Evolutionary conservation across 2,329 filamentous ascomycete species (phyloP).

Genomic region (Thermoascus crustaceus): DNA sequence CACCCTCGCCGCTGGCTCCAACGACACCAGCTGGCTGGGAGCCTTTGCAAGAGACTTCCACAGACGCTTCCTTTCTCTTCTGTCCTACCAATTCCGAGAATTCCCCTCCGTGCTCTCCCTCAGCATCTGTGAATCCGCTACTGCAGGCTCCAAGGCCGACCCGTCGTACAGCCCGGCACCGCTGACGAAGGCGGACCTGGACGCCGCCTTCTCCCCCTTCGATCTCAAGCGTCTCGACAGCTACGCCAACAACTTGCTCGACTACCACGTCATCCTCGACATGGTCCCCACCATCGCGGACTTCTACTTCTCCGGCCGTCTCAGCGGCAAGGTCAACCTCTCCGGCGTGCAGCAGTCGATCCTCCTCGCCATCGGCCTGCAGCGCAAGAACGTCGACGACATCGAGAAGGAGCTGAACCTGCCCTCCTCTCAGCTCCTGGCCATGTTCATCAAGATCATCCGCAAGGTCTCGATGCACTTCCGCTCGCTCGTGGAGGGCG

Average conservation of each 20-base stretch:
- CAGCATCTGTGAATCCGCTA: conserved; percentile 80
- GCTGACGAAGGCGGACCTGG: conserved; percentile 67
- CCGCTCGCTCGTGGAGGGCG: conserved; percentile 62
- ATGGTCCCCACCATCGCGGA: conserved; percentile 74
- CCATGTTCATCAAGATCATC: conserved; percentile 96
- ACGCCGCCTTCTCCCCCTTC: conserved; percentile 73
- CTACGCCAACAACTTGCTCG: conserved; percentile 93
- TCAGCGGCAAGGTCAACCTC: conserved; percentile 60
- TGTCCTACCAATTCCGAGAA: conserved; percentile 84
- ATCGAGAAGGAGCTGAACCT: conserved; percentile 72
- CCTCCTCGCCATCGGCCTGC: conserved; percentile 80
- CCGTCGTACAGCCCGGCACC: conserved; percentile 44
- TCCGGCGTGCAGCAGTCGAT: conserved; percentile 79
- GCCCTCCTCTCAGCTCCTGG: conserved; percentile 69
- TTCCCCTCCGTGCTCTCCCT: conserved; percentile 74
- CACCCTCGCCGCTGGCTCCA: conserved; percentile 53
- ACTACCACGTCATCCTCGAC: conserved; percentile 95
- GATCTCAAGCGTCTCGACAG: conserved; percentile 92
- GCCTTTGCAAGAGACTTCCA: conserved; percentile 93
- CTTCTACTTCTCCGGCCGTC: conserved; percentile 74
- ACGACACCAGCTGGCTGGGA: conserved; percentile 75
- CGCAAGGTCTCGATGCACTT: conserved; percentile 80
- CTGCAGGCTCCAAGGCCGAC: conserved; percentile 61
- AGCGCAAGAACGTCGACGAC: conserved; percentile 76
- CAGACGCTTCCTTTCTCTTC: conserved; percentile 76